Base-by-base conservation (phyloP, 371 early-diverging fungal genomes). In the Mucor indicus region DNA sequence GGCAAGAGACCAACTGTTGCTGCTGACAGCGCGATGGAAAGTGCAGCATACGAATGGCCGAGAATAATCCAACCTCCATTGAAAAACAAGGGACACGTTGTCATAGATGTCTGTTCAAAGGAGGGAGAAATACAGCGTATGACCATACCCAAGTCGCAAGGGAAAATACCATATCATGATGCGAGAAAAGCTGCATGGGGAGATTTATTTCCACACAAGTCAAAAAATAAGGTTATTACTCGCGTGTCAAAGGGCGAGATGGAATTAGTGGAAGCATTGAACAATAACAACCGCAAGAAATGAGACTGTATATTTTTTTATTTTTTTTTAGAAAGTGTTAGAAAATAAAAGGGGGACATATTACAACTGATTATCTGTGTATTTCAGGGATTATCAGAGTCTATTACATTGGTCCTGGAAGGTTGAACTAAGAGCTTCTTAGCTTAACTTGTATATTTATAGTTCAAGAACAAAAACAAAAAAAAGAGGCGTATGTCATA, bases 141-240 rank as follows among this genome's bases (percentile, higher is more conserved):
- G 64, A 65, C 81, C 10, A 85, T 87, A 42, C 83, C 91, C 2
- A 87, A 84, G 50, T 83, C 86, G 3, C 85, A 86, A 54, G 83
- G 86, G 44, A 90, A 87, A 60, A 61, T 84, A 29, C 75, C 77
- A 3, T 92, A 86, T 59, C 57, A 86, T 16, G 91, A 89, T 64
- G 89, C 89, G 1, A 72, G 89, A 32, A 90, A 91, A 64, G 70
- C 80, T 0, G 74, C 62, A 57, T 91, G 92, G 91, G 91, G 91
- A 36, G 92, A 92, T 51, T 50, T 88, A 23, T 87, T 89, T 54
- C 91, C 92, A 40, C 87, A 90, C 55, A 45, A 46, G n/a, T 74
- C 85, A 20, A 87, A 87, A 46, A 84, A 83, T 39, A 69, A 69
- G 41, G 43, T 61, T 1, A 60, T 71, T 0, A 67, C 69, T 11